A percentile compares a stretch with the other conserved stretches of the same genome.
phyloP scores from a whole-genome alignment of 495 filamentous ascomycete genomes.

The Articulospora tetracladia region DNA sequence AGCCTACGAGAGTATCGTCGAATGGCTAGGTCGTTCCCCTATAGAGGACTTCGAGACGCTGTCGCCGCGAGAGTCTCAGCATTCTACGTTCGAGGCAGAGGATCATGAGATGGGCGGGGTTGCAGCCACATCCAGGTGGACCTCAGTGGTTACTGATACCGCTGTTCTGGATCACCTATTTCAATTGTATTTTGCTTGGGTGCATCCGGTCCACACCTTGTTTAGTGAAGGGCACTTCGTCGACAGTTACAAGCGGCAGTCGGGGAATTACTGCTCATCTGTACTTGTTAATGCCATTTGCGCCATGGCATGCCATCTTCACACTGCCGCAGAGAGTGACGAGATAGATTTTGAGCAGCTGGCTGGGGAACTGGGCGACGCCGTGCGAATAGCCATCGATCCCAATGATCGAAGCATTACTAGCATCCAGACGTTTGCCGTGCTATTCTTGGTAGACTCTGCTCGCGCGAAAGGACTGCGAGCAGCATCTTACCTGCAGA shows the following conservation, averaged over 20 bases:
- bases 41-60: slow-evolving; percentile 18
- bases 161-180: slow-evolving; percentile 33
- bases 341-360: slow-evolving; percentile 27
- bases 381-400: slow-evolving; percentile 23
- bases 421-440: slow-evolving; percentile 30
- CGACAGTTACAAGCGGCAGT: slow-evolving; percentile 25
- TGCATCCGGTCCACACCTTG: slow-evolving; percentile 39
- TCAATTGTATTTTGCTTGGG: slow-evolving; percentile 41
- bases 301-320: slow-evolving; percentile 37
- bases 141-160: slow-evolving; percentile 28
- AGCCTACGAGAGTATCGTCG: slow-evolving; percentile 30
- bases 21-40: slow-evolving; percentile 30
- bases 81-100: slow-evolving; percentile 20
- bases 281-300: slow-evolving; percentile 37
- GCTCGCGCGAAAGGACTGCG: slow-evolving; percentile 27
- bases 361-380: slow-evolving; percentile 30
- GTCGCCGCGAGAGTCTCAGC: slow-evolving; percentile 20
- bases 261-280: slow-evolving; percentile 28
- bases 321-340: slow-evolving; percentile 22
- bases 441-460: slow-evolving; percentile 33
- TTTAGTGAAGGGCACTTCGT: slow-evolving; percentile 36
- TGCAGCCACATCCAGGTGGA: slow-evolving; percentile 26
- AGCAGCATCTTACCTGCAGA: slow-evolving; percentile 31
- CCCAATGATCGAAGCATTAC: slow-evolving; percentile 24
- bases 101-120: slow-evolving; percentile 25